Base-by-base conservation (phyloP, 352 stramenopile genomes). In the Phytophthora megakarya region DNA sequence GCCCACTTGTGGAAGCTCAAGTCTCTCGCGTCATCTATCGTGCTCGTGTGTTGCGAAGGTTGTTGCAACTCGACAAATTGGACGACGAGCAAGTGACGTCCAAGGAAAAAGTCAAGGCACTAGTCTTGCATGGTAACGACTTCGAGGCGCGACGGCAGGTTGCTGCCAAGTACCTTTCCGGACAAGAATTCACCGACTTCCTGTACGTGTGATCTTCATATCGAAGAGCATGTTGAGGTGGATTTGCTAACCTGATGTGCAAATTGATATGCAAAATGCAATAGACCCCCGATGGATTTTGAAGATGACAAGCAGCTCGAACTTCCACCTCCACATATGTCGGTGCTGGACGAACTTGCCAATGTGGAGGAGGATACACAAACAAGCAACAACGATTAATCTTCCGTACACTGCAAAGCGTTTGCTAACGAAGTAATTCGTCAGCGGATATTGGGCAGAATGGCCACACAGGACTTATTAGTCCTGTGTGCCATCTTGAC, bases 81-180 rank as follows among this genome's bases (percentile, higher is more conserved):
- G 82, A 92, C 44, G 61, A 65, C 5, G 70, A 91, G 43, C 47
- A 64, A 6, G 73, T 84, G n/a, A 86, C 77, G 1, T 75, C 77
- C 15, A 88, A 84, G 48, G 82, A 92, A 51, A 91, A 91, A 61
- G 73, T 90, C 54, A 93, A 93, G 57, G 81, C 82, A 19, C 68
- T 85, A 12, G 81, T 72, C 16, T 88, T 93, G 78, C 84, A 93
- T 57, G 84, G 84, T 38, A 80, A 76, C 61, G 84, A 93, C 44
- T 58, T 86, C 7, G 68, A 58, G 26, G 74, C 80, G 6, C 77
- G 84, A n/a, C 74, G 75, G n/a, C 59, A 72, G 18, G 75, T 90
- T 50, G 83, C 89, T 11, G 65, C 76, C 18, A 84, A 76, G 43
- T 76, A 84, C 42, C 57, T 93, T 1, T 75, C 81, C 0, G 58